Base-by-base conservation (phyloP, 2,329 filamentous ascomycete genomes). In the Trichoderma gracile region DNA sequence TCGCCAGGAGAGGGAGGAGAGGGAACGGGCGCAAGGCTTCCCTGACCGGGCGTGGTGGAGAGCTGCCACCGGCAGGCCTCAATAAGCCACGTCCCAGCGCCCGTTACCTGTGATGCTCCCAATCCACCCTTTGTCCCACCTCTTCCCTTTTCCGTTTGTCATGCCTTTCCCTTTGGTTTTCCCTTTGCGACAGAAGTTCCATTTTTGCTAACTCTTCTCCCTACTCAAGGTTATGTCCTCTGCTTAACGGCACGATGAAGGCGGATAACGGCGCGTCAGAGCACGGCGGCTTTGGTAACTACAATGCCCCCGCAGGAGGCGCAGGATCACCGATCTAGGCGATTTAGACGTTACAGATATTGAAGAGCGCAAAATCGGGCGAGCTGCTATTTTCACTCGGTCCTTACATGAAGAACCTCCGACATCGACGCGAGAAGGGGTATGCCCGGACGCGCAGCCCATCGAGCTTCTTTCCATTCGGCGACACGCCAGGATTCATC, bases 171-270 rank as follows among this genome's bases (percentile, higher is more conserved):
- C 3, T 15, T 38, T 10, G 10, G n/a, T 17, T 42, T 65, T 66
- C 68, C 67, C 38, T 65, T 19, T 21, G 40, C 43, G 17, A 30
- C 30, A 12, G 40, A 60, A 4, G 14, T 64, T 23, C 27, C 23
- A 60, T 55, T 40, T 60, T 57, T 49, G 66, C 71, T 72, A 68
- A 71, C 70, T 49, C 5, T 27, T n/a, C 10, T 38, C 58, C 17
- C 57, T 19, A 19, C 63, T 67, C 74, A 83, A 92, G 89, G 76
- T 84, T 93, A 72, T 96, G 92, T 75, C 92, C 92, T 54, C 82
- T 95, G 75, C 88, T 96, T 67, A 96, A 96, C 74, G 92, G 92
- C 59, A 91, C 90, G 38, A 90, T 90, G 80, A 89, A 90, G 68
- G 78, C 80, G 45, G 83, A 85, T 69, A 83, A 83, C 67, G 79